These are phyloP conservation scores for Boletellus ananas DNA, from an alignment of 768 basidiomycete genomes.

Conservation along the genomic window DNA sequence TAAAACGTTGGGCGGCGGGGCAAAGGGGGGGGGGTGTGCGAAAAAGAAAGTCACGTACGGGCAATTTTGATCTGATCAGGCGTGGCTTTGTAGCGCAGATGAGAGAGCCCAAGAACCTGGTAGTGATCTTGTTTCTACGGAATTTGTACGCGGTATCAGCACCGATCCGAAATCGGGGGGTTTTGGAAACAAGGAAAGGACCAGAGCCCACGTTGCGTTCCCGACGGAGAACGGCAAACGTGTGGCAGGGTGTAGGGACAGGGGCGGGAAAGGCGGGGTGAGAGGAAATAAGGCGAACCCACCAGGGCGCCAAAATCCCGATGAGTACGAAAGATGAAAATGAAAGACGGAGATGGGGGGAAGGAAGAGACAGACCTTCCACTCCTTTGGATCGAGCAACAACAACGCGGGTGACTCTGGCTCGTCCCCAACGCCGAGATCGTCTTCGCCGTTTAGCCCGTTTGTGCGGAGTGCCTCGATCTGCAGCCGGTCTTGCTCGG, in stretches of 20 bases:
- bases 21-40: no score
- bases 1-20: constrained; percentile 8
- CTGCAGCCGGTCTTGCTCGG: constrained; percentile 50
- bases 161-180: not conserved
- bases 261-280: no score
- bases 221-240: not conserved
- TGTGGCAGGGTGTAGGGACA: no score
- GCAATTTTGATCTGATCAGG: constrained; percentile 94
- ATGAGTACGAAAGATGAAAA: no score
- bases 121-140: constrained; percentile 96
- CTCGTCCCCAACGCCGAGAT: constrained; percentile 92
- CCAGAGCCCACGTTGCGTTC: not conserved
- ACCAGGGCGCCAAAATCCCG: not conserved
- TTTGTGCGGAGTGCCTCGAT: constrained; percentile 46
- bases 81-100: constrained; percentile 81
- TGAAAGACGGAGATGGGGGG: not conserved
- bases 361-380: constrained; percentile 67
- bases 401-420: constrained; percentile 69
- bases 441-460: constrained; percentile 60
- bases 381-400: constrained; percentile 90
- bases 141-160: constrained; percentile 4
- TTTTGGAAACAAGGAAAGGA: not conserved
- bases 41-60: constrained; percentile 52
- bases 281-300: no score
- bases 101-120: constrained; percentile 91